Conservation (phyloP, 352 stramenopile genomes). For the Phytophthora ramorum region DNA sequence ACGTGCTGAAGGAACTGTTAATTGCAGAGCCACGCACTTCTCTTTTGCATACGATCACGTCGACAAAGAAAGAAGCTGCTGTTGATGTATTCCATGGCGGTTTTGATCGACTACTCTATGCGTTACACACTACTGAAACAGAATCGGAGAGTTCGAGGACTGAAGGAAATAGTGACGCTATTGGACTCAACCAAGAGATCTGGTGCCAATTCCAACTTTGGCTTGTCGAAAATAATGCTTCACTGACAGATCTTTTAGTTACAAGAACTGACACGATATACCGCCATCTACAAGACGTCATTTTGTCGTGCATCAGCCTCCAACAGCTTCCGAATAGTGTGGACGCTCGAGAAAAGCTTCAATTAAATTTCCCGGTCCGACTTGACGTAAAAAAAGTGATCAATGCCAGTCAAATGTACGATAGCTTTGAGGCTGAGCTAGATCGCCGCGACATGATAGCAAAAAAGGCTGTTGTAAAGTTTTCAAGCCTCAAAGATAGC, state of each 20-base stretch:
- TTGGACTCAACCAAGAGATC: constrained; percentile 51
- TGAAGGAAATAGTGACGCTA: constrained; percentile 4
- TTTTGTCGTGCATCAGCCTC: constrained; percentile 55
- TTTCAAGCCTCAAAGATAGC: constrained; percentile 44
- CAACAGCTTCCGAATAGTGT: constrained; percentile 14
- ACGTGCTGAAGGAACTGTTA: constrained; percentile 76
- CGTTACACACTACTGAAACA: constrained; percentile 16
- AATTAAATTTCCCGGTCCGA: constrained; percentile 42
- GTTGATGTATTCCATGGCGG: constrained; percentile 81
- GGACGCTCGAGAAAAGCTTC: constrained; percentile 32
- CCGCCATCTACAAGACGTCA: constrained; percentile 58
- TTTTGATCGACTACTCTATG: constrained; percentile 70
- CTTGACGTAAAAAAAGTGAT: constrained; percentile 28
- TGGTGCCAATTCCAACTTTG: constrained; percentile 86
- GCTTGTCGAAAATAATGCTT: constrained; percentile 67
- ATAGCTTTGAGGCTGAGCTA: constrained; percentile 7
- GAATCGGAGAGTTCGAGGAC: neutral
- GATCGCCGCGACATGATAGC: constrained; percentile 34
- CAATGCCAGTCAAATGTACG: constrained; percentile 8
- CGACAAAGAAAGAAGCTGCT: constrained; percentile 70
- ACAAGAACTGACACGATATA: constrained; percentile 68
- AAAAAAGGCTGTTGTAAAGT: constrained; percentile 52
- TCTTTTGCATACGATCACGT: constrained; percentile 72
- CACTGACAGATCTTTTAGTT: constrained; percentile 78
- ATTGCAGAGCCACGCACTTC: constrained; percentile 75